Conservation (phyloP, 805 yeast genomes). For the Priceomyces fermenticarens region DNA sequence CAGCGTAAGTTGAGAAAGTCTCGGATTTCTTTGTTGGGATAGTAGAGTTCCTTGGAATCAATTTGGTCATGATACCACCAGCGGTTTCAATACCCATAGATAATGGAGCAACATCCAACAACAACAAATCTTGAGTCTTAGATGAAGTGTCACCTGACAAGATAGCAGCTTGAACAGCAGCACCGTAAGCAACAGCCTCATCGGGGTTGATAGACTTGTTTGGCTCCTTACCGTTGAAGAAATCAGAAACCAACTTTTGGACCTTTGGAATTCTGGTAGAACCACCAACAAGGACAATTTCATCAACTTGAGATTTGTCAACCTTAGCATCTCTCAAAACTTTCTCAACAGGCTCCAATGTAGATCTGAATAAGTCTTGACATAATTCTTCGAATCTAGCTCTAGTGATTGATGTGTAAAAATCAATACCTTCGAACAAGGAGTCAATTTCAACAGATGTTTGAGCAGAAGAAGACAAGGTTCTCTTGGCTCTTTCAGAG, state of each 20-base stretch:
- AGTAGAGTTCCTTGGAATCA: conserved; percentile 91
- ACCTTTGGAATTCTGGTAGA: conserved; percentile 99
- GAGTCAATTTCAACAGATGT: conserved; percentile 96
- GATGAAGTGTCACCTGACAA: conserved; percentile 75
- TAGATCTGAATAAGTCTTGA: conserved; percentile 88
- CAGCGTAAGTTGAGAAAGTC: conserved; percentile 93
- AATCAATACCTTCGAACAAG: conserved; percentile 90
- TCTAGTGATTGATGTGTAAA: conserved; percentile 91
- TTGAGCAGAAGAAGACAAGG: conserved; percentile 91
- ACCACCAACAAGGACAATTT: conserved; percentile 97
- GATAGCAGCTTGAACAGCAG: conserved; percentile 99
- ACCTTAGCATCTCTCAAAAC: conserved; percentile 92
- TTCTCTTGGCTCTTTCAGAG: conserved; percentile 97
- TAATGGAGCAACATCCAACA: conserved; percentile 90
- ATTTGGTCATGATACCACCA: conserved; percentile 96
- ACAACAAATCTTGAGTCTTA: conserved; percentile 49
- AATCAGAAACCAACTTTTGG: conserved; percentile 86
- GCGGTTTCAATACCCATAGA: conserved; percentile 96
- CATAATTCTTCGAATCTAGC: conserved; percentile 98
- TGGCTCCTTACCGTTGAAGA: conserved; percentile 91
- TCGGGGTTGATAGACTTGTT: conserved; percentile 98
- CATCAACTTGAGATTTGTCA: conserved; percentile 83
- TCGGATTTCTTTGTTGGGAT: conserved; percentile 95
- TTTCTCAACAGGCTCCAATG: conserved; percentile 93
- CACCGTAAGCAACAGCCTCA: conserved; percentile 99